Conservation (phyloP, 768 basidiomycete species). For the Mycena vulgaris region DNA sequence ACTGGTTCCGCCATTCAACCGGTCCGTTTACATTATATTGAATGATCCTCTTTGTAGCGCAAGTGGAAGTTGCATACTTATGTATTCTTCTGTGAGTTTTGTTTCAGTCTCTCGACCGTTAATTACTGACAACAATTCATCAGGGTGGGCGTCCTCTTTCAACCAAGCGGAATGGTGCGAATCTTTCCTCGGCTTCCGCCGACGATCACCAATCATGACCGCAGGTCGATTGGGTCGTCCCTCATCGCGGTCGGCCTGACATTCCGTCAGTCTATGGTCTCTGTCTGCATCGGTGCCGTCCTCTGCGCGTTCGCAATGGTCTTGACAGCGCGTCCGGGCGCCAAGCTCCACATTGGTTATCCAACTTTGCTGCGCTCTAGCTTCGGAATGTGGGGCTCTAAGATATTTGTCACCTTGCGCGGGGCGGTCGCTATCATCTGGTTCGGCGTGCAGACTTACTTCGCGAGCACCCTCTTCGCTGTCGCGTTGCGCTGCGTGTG, state of each 20-base stretch:
- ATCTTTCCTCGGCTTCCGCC: neutral
- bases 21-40: slow-evolving; percentile 5
- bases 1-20: too few relatives aligned
- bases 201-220: neutral
- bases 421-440: slow-evolving; percentile 42
- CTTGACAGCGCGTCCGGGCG: slow-evolving; percentile 39
- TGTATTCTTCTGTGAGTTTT: slow-evolving; percentile 34
- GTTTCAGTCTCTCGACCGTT: neutral
- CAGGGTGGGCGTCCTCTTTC: slow-evolving; percentile 40
- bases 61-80: slow-evolving; percentile 39
- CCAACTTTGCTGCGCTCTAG: slow-evolving; percentile 38
- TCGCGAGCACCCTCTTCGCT: slow-evolving; percentile 38
- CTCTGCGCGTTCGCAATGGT: slow-evolving; percentile 39
- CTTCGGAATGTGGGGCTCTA: slow-evolving; percentile 42
- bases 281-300: slow-evolving; percentile 38
- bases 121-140: neutral
- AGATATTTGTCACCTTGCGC: slow-evolving; percentile 41
- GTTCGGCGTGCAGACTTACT: slow-evolving; percentile 42
- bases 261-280: slow-evolving; percentile 42
- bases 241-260: slow-evolving; percentile 42
- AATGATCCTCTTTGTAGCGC: slow-evolving; percentile 3
- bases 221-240: slow-evolving; percentile 41
- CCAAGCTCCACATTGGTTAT: slow-evolving; percentile 43
- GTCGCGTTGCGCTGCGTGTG: slow-evolving; percentile 40
- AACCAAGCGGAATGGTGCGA: slow-evolving; percentile 40